Conservation (phyloP, 1,139 yeast genomes). For the Taphrina communis region DNA sequence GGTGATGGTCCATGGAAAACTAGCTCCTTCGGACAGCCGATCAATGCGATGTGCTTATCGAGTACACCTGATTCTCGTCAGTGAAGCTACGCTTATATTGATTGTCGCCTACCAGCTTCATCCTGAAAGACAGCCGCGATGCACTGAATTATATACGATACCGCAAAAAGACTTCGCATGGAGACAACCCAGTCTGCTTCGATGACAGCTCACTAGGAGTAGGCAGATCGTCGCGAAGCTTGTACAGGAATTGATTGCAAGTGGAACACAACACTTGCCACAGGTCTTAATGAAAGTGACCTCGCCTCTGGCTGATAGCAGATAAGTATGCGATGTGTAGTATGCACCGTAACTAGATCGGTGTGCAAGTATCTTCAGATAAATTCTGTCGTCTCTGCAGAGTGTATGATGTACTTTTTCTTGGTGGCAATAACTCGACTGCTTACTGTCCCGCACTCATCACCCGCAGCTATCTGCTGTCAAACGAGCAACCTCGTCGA, state of each 20-base stretch:
- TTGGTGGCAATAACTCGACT: neutral
- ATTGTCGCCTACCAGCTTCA: slow-evolving; percentile 27
- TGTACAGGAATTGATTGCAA: too few species aligned
- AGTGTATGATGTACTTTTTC: neutral
- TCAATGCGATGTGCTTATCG: slow-evolving; percentile 34
- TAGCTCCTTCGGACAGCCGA: slow-evolving; percentile 35
- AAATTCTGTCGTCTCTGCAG: neutral
- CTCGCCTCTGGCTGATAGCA: too few species aligned
- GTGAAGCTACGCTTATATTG: neutral
- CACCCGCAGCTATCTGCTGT: too few species aligned
- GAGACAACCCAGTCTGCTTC: too few species aligned
- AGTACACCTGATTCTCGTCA: slow-evolving; percentile 14
- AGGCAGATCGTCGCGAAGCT: too few species aligned
- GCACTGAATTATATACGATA: neutral
- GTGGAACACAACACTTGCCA: too few species aligned
- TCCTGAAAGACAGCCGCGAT: slow-evolving; percentile 18
- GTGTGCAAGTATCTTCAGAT: too few species aligned
- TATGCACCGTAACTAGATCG: too few species aligned
- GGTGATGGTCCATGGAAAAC: slow-evolving; percentile 31
- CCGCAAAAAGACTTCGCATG: neutral
- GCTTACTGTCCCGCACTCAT: neutral
- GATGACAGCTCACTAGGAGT: too few species aligned
- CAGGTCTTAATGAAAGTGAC: too few species aligned
- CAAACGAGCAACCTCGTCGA: too few species aligned
- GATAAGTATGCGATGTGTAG: too few species aligned